Percentiles rank a stretch among this genome's conserved stretches.
These are phyloP conservation scores for Aspergillus pseudoglaucus DNA, from an alignment of 2,329 filamentous ascomycete genomes.

Conservation along the genomic window DNA sequence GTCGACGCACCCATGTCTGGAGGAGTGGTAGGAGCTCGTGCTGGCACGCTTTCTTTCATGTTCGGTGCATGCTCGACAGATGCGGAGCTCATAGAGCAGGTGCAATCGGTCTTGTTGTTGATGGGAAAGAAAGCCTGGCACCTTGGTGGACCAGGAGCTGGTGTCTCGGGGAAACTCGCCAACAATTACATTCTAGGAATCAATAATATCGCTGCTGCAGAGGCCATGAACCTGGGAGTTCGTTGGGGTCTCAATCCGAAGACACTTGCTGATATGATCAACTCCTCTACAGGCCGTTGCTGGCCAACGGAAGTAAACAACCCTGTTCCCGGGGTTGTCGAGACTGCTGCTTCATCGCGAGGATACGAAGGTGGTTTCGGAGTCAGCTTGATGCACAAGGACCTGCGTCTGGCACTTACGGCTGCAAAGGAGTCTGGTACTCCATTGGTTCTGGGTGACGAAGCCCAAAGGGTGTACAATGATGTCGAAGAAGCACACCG, in stretches of 20 bases:
- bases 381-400: slow-evolving; percentile 73
- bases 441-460: slow-evolving; percentile 57
- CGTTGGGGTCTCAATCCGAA: slow-evolving; percentile 57
- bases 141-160: slow-evolving; percentile 76
- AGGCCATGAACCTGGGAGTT: slow-evolving; percentile 61
- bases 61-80: slow-evolving; percentile 58
- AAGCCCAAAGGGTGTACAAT: slow-evolving; percentile 62
- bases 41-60: slow-evolving; percentile 93
- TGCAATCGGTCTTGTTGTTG: slow-evolving; percentile 62
- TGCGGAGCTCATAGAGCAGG: slow-evolving; percentile 52
- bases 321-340: slow-evolving; percentile 78
- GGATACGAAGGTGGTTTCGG: slow-evolving; percentile 76
- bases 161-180: slow-evolving; percentile 84
- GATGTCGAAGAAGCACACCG: slow-evolving; percentile 57
- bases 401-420: slow-evolving; percentile 65
- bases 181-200: slow-evolving; percentile 96
- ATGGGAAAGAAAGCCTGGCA: slow-evolving; percentile 88
- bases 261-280: slow-evolving; percentile 77
- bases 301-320: slow-evolving; percentile 98
- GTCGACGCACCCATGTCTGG: slow-evolving; percentile 97
- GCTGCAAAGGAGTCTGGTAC: slow-evolving; percentile 64
- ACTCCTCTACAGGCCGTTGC: slow-evolving; percentile 86
- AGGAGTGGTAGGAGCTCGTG: slow-evolving; percentile 82
- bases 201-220: slow-evolving; percentile 72
- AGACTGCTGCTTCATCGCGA: slow-evolving; percentile 64